Conservation (phyloP, 768 basidiomycete species). For the Pleurotus eryngii region DNA sequence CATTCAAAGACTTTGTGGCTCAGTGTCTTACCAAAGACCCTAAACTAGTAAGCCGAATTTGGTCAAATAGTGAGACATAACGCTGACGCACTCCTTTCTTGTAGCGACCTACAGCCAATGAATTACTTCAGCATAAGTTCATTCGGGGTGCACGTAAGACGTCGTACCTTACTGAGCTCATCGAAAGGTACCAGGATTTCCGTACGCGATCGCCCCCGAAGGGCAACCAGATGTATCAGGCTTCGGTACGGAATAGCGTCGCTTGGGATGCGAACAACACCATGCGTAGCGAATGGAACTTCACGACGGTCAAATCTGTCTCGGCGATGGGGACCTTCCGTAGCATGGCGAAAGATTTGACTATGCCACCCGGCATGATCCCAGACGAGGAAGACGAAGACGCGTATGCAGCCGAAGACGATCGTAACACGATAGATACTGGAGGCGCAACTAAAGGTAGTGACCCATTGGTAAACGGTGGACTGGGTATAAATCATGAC, state of each 20-base stretch:
- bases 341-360: conserved; percentile 65
- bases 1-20: conserved; percentile 92
- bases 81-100: conserved; percentile 12
- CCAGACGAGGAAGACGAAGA: conserved; percentile 49
- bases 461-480: conserved; percentile 36
- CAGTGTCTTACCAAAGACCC: conserved; percentile 94
- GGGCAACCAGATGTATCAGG: conserved; percentile 50
- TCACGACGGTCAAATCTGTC: conserved; percentile 77
- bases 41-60: conserved; percentile 46
- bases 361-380: conserved; percentile 52
- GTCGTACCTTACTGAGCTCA: conserved; percentile 79
- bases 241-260: conserved; percentile 53
- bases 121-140: conserved; percentile 92
- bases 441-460: conserved; percentile 64
- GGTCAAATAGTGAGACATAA: neutral
- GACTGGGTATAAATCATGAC: conserved; percentile 47
- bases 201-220: conserved; percentile 59
- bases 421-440: conserved; percentile 53
- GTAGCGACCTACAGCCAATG: conserved; percentile 87
- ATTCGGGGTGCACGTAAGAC: conserved; percentile 83
- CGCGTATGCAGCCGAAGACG: conserved; percentile 32
- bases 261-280: conserved; percentile 75
- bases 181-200: conserved; percentile 83
- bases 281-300: conserved; percentile 92
- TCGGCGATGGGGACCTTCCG: conserved; percentile 77